phyloP scores from a whole-genome alignment of 192 early-diverging fungal genomes.

The Backusella westeae region DNA sequence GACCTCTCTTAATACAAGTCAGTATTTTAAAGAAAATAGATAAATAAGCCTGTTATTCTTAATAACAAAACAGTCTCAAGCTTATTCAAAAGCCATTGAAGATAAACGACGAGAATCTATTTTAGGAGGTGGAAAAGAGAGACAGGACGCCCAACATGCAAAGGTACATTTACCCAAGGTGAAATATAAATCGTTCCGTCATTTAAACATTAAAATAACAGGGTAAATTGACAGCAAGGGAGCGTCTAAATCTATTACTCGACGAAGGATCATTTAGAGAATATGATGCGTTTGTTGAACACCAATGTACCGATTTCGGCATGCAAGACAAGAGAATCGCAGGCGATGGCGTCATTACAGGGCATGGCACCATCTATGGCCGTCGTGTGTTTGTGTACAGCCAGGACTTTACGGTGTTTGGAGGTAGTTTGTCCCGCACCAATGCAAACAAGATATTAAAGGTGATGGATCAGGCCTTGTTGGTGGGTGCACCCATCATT shows the following conservation, averaged over 20 bases:
- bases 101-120: slow-evolving; percentile 70
- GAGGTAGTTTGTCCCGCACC: slow-evolving; percentile 84
- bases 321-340: slow-evolving; percentile 80
- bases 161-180: slow-evolving; percentile 52
- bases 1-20: background rate
- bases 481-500: slow-evolving; percentile 92
- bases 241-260: slow-evolving; percentile 82
- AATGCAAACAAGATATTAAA: slow-evolving; percentile 94
- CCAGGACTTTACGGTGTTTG: slow-evolving; percentile 94
- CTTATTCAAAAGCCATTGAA: slow-evolving; percentile 38
- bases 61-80: slow-evolving; percentile 3
- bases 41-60: background rate
- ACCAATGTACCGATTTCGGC: slow-evolving; percentile 89
- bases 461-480: slow-evolving; percentile 90
- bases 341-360: slow-evolving; percentile 95
- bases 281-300: slow-evolving; percentile 92
- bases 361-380: slow-evolving; percentile 91
- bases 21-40: background rate
- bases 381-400: slow-evolving; percentile 88
- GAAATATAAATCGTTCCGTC: background rate
- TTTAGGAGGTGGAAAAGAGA: slow-evolving; percentile 76
- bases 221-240: slow-evolving; percentile 93
- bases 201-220: slow-evolving; percentile 24
- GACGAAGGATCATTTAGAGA: slow-evolving; percentile 87
- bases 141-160: slow-evolving; percentile 81